A percentile compares a stretch with the other conserved stretches of the same genome.
Conservation (phyloP, 1,284 basidiomycete genomes). For the Amylostereum chailletii region DNA sequence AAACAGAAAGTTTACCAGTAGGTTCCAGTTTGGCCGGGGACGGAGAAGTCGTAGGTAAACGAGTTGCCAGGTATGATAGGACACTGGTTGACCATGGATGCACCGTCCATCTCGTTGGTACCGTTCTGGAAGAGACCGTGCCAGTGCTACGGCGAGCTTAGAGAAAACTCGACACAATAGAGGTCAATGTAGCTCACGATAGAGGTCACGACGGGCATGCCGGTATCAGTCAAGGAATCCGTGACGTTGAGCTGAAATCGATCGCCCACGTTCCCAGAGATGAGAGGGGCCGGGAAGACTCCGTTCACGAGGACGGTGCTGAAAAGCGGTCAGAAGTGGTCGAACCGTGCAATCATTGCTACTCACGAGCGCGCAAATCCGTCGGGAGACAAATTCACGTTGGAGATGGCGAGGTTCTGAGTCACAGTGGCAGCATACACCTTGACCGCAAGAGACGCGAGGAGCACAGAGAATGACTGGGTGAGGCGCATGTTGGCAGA, state of each 20-base stretch:
- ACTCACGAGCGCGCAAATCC: neutral
- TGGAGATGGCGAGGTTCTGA: neutral
- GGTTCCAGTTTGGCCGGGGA: neutral
- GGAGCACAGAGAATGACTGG: neutral
- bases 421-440: neutral
- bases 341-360: neutral
- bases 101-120: neutral
- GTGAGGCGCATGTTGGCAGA: neutral
- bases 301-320: neutral
- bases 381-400: neutral
- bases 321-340: neutral
- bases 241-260: neutral
- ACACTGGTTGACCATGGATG: neutral
- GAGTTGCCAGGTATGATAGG: neutral
- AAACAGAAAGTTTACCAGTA: neutral
- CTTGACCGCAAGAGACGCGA: neutral
- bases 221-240: neutral
- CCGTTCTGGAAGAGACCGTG: neutral
- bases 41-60: neutral
- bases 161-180: neutral
- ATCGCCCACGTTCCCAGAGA: neutral
- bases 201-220: neutral
- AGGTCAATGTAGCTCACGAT: neutral
- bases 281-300: neutral
- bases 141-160: neutral